phyloP scores from a whole-genome alignment of 2,329 filamentous ascomycete species.

The Fusarium sp. region DNA sequence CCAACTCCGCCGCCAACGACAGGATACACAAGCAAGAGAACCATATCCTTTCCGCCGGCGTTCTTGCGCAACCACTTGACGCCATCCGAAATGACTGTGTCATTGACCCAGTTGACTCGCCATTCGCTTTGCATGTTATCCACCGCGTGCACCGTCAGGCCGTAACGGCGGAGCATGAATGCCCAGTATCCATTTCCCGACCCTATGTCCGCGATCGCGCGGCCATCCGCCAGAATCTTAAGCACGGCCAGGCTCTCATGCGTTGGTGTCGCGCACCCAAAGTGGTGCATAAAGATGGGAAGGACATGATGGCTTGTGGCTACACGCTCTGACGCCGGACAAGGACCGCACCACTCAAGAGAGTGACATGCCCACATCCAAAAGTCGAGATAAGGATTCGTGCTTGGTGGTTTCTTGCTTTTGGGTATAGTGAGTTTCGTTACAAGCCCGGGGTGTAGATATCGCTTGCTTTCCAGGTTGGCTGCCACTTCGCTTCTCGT shows the following conservation, averaged over 20 bases:
- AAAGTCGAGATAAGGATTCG: constrained; percentile 75
- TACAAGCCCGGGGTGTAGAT: constrained; percentile 58
- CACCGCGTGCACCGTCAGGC: constrained; percentile 66
- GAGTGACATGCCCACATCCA: constrained; percentile 73
- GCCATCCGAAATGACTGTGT: constrained; percentile 73
- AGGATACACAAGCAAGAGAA: constrained; percentile 78
- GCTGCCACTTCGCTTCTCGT: constrained; percentile 66
- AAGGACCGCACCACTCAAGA: constrained; percentile 73
- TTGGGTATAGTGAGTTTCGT: constrained; percentile 58
- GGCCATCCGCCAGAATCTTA: constrained; percentile 63
- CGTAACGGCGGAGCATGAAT: constrained; percentile 72
- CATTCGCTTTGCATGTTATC: constrained; percentile 76
- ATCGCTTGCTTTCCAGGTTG: constrained; percentile 65
- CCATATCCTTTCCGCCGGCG: constrained; percentile 61
- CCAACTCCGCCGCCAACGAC: constrained; percentile 73
- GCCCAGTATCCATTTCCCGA: constrained; percentile 82
- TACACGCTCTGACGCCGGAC: constrained; percentile 61
- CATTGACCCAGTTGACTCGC: constrained; percentile 74
- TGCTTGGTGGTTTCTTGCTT: constrained; percentile 56
- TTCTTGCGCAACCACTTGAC: constrained; percentile 65
- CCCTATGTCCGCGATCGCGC: constrained; percentile 72
- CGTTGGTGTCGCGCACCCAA: constrained; percentile 76
- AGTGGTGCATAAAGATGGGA: constrained; percentile 81
- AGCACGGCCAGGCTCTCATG: constrained; percentile 73
- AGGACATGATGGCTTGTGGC: constrained; percentile 73